Base-by-base conservation (phyloP, 306 rosid species). In the Lablab purpureus region DNA sequence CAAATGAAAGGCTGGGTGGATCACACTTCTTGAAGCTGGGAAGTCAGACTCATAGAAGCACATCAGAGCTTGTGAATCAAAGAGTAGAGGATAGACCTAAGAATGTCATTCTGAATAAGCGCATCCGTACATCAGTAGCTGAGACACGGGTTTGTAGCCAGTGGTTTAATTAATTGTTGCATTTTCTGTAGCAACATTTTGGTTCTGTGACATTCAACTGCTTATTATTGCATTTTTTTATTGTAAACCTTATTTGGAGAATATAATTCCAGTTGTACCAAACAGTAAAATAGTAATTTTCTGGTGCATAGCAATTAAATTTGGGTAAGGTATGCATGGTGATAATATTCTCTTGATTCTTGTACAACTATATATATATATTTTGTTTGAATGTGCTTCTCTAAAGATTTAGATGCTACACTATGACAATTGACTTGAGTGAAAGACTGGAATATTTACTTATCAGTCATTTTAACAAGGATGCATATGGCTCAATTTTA, bases 111-210 rank as follows among this genome's bases (percentile, higher is more conserved):
- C 89, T 84, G 67, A 92, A 85, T 79, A 90, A 87, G 91, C 88
- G 92, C 41, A 87, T 84, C 67, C 92, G 91, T 56, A 87, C 94
- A 36, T 87, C 97, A 19, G 84, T 85, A 78, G 76, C 92, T 23
- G 94, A 89, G 83, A 81, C 80, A 59, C 84, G 87, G 93, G 97
- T 94, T 58, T 75, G 93, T 89, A 37, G 67, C 67, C 52, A 8
- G 41, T 34, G 67, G 45, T 73, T 79, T 58, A 56, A n/a, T 49
- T 76, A 30, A 22, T 52, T 21, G 19, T 43, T 17, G 77, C 59
- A 70, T 81, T 80, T 80, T 58, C 67, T 36, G n/a, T 79, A 17
- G 6, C 64, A 80, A 80, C 67, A 27, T 47, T 32, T 17, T 32
- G 71, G 30, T 67, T 63, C 58, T 76, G 10, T 82, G 78, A 28